These are phyloP conservation scores for Lophiostoma macrostomum DNA, from an alignment of 495 filamentous ascomycete species.

Conservation along the genomic window DNA sequence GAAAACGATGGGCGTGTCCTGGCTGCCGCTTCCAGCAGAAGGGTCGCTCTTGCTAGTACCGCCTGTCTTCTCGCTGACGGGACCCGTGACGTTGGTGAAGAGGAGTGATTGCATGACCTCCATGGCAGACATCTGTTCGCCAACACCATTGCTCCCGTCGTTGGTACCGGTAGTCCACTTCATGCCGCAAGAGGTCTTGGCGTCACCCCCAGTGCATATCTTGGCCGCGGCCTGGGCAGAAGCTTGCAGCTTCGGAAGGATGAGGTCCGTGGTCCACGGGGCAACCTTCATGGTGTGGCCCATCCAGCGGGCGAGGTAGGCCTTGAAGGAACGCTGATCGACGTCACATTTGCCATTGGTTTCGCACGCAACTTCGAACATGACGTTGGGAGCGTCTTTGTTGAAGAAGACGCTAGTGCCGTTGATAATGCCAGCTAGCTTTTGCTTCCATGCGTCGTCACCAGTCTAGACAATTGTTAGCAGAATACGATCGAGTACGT, in stretches of 20 bases:
- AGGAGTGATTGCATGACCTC: slow-evolving; percentile 56
- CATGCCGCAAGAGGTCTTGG: slow-evolving; percentile 51
- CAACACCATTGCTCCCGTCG: slow-evolving; percentile 51
- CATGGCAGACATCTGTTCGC: slow-evolving; percentile 59
- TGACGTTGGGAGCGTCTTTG: slow-evolving; percentile 51
- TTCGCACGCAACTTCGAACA: slow-evolving; percentile 72
- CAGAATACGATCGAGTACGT: background rate
- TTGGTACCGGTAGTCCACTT: slow-evolving; percentile 49
- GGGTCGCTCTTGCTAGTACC: slow-evolving; percentile 41
- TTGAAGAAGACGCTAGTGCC: slow-evolving; percentile 57
- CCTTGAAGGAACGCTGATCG: slow-evolving; percentile 74
- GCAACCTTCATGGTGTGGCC: slow-evolving; percentile 63
- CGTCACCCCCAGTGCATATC: slow-evolving; percentile 54
- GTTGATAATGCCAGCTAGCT: slow-evolving; percentile 55
- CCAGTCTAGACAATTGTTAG: slow-evolving; percentile 39
- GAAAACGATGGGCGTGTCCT: slow-evolving; percentile 23
- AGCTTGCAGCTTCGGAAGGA: slow-evolving; percentile 55
- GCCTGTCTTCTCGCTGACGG: slow-evolving; percentile 38
- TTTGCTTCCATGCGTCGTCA: slow-evolving; percentile 54
- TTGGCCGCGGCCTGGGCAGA: slow-evolving; percentile 60
- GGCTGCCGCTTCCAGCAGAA: slow-evolving; percentile 34
- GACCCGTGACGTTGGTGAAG: slow-evolving; percentile 44
- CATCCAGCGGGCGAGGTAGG: slow-evolving; percentile 69
- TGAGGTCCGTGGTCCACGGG: slow-evolving; percentile 55
- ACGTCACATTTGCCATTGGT: slow-evolving; percentile 59